Percentiles rank a stretch among this genome's conserved stretches.
Conservation (phyloP, 225 moss, liverwort and hornwort genomes). For the Thuidium tamariscinum region DNA sequence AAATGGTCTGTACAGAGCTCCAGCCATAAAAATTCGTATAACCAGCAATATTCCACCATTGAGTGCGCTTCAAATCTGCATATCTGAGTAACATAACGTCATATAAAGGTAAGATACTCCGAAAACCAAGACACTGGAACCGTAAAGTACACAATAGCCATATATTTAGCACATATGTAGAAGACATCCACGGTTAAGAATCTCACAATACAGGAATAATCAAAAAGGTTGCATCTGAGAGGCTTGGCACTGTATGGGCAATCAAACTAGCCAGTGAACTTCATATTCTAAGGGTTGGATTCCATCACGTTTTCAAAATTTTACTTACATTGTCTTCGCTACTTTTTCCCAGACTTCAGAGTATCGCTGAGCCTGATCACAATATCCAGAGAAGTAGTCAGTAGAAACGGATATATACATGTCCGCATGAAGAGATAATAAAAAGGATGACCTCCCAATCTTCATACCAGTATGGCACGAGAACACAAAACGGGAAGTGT, state of each 20-base stretch:
- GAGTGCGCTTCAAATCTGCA: conserved; percentile 7
- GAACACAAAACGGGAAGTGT: neutral
- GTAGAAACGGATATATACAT: neutral
- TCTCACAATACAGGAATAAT: neutral
- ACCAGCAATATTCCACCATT: neutral
- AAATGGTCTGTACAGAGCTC: conserved; percentile 21
- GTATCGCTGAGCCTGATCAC: conserved; percentile 56
- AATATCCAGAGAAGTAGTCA: neutral
- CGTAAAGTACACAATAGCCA: neutral
- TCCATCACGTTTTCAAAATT: neutral
- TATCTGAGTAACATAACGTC: neutral
- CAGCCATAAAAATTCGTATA: neutral
- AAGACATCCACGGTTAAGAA: neutral
- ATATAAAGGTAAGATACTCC: neutral
- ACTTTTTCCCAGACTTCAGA: conserved; percentile 49
- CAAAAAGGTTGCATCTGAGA: neutral
- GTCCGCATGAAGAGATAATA: neutral
- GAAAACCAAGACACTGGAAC: neutral
- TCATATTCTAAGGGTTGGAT: neutral
- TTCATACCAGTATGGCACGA: neutral
- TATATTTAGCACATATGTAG: neutral
- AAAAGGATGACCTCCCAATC: neutral
- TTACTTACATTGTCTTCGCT: conserved; percentile 13
- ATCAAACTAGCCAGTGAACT: neutral
- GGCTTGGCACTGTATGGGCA: neutral